Conservation (phyloP, 306 rosid genomes). For the Pterocarpus santalinus region DNA sequence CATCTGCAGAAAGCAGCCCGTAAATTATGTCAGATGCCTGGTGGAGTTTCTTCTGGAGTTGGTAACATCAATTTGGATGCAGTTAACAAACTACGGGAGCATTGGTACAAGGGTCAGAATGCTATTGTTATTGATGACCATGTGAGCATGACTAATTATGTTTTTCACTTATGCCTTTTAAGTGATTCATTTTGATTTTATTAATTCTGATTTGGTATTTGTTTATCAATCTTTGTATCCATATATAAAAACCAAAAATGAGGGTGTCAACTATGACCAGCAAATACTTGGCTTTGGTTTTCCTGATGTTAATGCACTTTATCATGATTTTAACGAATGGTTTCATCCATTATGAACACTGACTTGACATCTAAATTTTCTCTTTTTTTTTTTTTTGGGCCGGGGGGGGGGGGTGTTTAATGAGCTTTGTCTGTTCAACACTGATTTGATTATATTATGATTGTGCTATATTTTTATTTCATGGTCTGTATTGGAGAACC, state of each 20-base stretch:
- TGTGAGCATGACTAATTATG: constrained; percentile 49
- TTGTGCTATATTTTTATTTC: constrained; percentile 27
- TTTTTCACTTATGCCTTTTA: constrained; percentile 4
- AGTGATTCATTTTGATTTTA: constrained; percentile 19
- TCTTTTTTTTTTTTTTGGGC: neutral
- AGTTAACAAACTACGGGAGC: constrained; percentile 61
- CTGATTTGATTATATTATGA: neutral
- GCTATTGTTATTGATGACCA: constrained; percentile 71
- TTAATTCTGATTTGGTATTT: neutral
- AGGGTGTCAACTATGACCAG: neutral
- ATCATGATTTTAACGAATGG: constrained; percentile 13
- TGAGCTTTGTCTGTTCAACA: neutral
- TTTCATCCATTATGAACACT: constrained; percentile 13
- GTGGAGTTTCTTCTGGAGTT: constrained; percentile 47
- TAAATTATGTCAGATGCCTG: constrained; percentile 51
- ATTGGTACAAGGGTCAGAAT: constrained; percentile 60
- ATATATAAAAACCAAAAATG: constrained; percentile 6
- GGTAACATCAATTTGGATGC: constrained; percentile 51
- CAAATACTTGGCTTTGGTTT: constrained; percentile 5
- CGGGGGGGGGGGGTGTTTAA: neutral
- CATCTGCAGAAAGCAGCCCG: constrained; percentile 58
- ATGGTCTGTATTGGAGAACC: neutral
- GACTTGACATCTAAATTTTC: neutral
- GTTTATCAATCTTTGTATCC: neutral
- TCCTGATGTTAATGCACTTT: neutral